These are phyloP conservation scores for Corymbia citriodora DNA, from an alignment of 441 rosid species.

Conservation along the genomic window DNA sequence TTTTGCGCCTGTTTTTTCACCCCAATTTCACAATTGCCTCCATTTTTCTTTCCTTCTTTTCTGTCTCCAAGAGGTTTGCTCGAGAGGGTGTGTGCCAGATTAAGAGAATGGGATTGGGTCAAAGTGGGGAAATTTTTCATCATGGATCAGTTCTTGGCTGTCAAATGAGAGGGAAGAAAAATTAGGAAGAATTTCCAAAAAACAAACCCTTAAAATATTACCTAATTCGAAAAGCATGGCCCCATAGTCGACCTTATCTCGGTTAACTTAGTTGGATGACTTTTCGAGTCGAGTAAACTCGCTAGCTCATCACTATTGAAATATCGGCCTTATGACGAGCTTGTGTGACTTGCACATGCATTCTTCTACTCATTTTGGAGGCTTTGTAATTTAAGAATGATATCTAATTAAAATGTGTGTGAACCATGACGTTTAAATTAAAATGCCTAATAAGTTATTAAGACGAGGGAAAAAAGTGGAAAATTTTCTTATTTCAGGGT, in stretches of 20 bases:
- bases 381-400: background rate
- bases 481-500: background rate
- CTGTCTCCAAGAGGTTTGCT: background rate
- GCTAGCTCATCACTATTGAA: background rate
- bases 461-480: background rate
- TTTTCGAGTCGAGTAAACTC: background rate
- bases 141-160: background rate
- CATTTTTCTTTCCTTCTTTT: background rate
- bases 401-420: fast-evolving
- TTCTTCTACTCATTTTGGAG: background rate
- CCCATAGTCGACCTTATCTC: background rate
- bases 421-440: background rate
- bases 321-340: fast-evolving
- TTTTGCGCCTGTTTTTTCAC: constrained; percentile 7
- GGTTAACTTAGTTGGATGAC: background rate
- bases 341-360: fast-evolving
- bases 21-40: background rate
- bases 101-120: background rate
- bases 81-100: background rate
- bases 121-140: background rate
- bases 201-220: background rate
- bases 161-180: background rate
- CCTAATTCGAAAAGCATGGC: fast-evolving
- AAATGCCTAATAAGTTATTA: background rate
- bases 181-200: background rate